Conservation (phyloP, 495 filamentous ascomycete species). For the Hamigera avellanea region DNA sequence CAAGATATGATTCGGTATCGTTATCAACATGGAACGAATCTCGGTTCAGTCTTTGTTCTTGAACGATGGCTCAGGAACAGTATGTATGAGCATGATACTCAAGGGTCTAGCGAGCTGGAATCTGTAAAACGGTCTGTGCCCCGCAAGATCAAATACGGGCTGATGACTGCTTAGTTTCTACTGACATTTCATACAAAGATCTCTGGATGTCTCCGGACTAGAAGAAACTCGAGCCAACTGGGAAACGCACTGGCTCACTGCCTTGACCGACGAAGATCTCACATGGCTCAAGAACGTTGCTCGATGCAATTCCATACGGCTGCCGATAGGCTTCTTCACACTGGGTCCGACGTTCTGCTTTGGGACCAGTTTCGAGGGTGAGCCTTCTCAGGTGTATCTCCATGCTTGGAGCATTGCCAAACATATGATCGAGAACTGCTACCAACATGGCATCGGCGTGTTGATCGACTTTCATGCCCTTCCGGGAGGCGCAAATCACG, state of each 20-base stretch:
- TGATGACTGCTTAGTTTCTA: too few species aligned
- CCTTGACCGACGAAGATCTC: slow-evolving; percentile 32
- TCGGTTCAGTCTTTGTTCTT: slow-evolving; percentile 44
- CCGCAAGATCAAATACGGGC: too few species aligned
- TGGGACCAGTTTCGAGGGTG: slow-evolving; percentile 35
- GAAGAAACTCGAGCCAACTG: slow-evolving; percentile 33
- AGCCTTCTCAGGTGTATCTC: slow-evolving; percentile 28
- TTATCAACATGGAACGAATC: slow-evolving; percentile 44
- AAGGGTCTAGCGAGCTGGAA: slow-evolving; percentile 32
- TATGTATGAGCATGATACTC: slow-evolving; percentile 25
- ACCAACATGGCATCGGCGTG: slow-evolving; percentile 33
- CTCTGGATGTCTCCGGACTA: slow-evolving; percentile 27
- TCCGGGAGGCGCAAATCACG: slow-evolving; percentile 40
- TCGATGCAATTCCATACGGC: slow-evolving; percentile 37
- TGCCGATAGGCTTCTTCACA: slow-evolving; percentile 46
- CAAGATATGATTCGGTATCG: slow-evolving; percentile 39
- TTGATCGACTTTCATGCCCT: slow-evolving; percentile 44
- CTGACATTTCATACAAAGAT: too few species aligned
- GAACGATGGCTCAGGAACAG: slow-evolving; percentile 38
- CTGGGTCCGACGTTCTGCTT: slow-evolving; percentile 33
- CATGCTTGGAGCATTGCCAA: slow-evolving; percentile 36
- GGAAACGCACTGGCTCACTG: slow-evolving; percentile 36
- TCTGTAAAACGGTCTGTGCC: slow-evolving; percentile 22
- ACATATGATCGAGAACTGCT: slow-evolving; percentile 25
- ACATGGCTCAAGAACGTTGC: slow-evolving; percentile 32